Percentiles rank a stretch among this genome's conserved stretches.
Conservation (phyloP, 768 basidiomycete species). For the Termitomyces sp. region DNA sequence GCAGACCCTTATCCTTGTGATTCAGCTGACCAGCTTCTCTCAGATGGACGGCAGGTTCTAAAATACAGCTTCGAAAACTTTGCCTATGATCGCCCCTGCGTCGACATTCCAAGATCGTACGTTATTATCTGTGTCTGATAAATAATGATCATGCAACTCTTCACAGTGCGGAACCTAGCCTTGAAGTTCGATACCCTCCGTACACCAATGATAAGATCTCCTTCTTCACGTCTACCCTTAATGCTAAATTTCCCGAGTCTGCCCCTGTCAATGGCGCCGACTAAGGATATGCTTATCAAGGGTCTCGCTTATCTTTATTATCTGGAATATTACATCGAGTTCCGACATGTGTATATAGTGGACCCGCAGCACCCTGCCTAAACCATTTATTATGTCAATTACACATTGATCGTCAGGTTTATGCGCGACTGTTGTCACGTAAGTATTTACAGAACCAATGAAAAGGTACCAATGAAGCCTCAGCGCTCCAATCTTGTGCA, state of each 20-base stretch:
- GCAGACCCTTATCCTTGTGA: not conserved
- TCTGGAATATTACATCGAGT: not conserved
- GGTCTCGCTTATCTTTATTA: not conserved
- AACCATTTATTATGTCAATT: not conserved
- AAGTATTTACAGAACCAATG: not conserved
- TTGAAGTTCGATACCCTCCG: conserved; percentile 46
- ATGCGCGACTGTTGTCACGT: not conserved
- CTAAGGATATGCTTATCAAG: not conserved
- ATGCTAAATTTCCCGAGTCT: conserved; percentile 19
- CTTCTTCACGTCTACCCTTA: conserved; percentile 20
- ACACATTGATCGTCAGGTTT: not conserved
- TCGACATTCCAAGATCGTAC: conserved; percentile 50
- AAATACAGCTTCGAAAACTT: conserved; percentile 54
- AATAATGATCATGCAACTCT: not conserved
- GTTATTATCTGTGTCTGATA: conserved; percentile 13
- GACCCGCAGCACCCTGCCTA: not conserved
- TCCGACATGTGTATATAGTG: not conserved
- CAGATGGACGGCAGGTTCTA: conserved; percentile 52
- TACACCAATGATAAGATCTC: conserved; percentile 35
- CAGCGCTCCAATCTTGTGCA: no score
- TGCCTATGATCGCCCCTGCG: conserved; percentile 39
- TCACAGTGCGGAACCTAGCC: conserved; percentile 33
- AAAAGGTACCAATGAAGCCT: not conserved
- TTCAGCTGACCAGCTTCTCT: not conserved
- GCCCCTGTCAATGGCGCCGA: not conserved